phyloP scores from a whole-genome alignment of 139 green algal genomes.

The Volvox africanus region DNA sequence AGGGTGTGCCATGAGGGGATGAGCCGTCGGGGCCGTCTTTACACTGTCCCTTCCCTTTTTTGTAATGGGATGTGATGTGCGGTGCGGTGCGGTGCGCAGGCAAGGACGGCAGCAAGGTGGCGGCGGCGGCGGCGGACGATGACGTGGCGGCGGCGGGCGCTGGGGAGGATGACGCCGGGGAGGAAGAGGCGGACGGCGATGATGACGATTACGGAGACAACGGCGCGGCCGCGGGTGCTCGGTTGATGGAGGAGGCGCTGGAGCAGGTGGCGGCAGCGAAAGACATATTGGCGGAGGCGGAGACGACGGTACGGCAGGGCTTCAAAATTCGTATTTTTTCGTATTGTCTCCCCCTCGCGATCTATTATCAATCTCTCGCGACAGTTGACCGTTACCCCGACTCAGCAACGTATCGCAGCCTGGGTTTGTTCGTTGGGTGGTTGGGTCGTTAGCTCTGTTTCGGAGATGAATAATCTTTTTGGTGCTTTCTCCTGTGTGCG shows the following conservation, averaged over 20 bases:
- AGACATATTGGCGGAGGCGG: constrained; percentile 37
- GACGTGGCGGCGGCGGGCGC: neutral
- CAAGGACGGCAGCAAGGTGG: neutral
- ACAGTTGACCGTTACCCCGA: too few relatives aligned
- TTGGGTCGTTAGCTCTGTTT: too few relatives aligned
- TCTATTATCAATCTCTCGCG: too few relatives aligned
- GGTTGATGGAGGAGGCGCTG: constrained; percentile 59
- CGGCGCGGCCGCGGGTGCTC: neutral
- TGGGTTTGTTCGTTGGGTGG: too few relatives aligned
- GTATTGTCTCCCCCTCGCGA: neutral
- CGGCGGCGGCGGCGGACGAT: neutral
- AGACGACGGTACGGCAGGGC: constrained; percentile 43
- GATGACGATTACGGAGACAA: constrained; percentile 22
- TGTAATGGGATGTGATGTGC: too few relatives aligned
- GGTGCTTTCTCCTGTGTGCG: too few relatives aligned
- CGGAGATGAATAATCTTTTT: too few relatives aligned
- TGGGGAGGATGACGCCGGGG: neutral
- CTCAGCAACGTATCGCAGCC: too few relatives aligned
- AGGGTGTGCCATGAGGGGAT: too few relatives aligned
- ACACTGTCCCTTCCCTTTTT: too few relatives aligned
- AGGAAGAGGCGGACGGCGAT: neutral
- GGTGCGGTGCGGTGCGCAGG: neutral
- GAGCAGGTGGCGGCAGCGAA: constrained; percentile 51
- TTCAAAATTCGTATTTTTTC: neutral
- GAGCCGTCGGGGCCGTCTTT: too few relatives aligned